These are phyloP conservation scores for Monosporascus sp. DNA, from an alignment of 2,329 filamentous ascomycete genomes.

Conservation along the genomic window DNA sequence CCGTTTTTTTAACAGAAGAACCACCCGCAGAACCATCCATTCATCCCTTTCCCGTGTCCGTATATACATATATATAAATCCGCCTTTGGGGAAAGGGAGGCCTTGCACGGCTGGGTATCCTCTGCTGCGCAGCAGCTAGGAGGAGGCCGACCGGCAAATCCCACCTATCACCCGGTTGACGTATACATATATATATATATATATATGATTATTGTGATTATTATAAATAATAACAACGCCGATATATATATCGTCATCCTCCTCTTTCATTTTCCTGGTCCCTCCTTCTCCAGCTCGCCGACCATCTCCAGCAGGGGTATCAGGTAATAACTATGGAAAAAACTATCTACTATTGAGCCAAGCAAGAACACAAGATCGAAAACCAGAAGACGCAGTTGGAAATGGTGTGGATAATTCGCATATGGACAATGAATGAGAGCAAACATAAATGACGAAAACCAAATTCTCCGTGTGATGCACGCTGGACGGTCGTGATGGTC, in stretches of 20 bases:
- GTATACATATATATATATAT: too few relatives aligned
- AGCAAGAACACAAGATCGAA: conserved; percentile 12
- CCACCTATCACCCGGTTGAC: too few relatives aligned
- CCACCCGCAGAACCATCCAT: neutral
- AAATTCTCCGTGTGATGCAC: too few relatives aligned
- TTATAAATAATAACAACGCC: too few relatives aligned
- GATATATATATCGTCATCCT: neutral
- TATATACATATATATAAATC: too few relatives aligned
- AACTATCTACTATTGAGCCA: conserved; percentile 30
- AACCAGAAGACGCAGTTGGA: neutral
- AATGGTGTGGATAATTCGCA: neutral
- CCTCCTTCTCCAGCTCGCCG: conserved; percentile 12
- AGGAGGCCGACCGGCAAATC: too few relatives aligned
- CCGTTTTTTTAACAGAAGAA: neutral
- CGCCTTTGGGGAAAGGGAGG: too few relatives aligned
- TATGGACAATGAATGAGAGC: conserved; percentile 4
- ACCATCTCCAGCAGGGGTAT: conserved; percentile 19
- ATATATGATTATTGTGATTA: too few relatives aligned
- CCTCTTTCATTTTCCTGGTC: neutral
- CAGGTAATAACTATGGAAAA: conserved; percentile 14
- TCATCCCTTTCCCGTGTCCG: too few relatives aligned
- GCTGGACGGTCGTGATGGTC: too few relatives aligned
- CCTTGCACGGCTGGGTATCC: too few relatives aligned
- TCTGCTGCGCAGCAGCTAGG: too few relatives aligned
- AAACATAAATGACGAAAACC: neutral